Base-by-base conservation (phyloP, 352 stramenopile species). In the Globisporangium acanthophoron region DNA sequence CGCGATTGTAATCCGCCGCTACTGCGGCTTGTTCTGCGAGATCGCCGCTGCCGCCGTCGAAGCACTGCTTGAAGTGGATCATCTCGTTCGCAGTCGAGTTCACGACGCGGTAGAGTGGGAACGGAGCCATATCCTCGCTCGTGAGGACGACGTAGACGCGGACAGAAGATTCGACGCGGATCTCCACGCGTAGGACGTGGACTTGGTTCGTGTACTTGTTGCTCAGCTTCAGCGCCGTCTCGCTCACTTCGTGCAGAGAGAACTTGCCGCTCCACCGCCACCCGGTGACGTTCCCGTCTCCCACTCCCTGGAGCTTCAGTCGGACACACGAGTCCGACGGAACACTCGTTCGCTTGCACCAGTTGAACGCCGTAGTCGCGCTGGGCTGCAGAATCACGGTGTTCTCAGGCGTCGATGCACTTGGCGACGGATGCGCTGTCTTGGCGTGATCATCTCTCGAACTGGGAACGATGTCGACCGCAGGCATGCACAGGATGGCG, bases 181-280 rank as follows among this genome's bases (percentile, higher is more conserved):
- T 78, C 64, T 96, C 81, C 24, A 93, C 70, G 2, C 86, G 84
- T 2, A 94, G 54, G 13, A 94, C 78, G n/a, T 83, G 71, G n/a
- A 93, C 80, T 13, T 85, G 69, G 54, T 75, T 85, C 3, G 85
- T 86, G 55, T 88, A 83, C 52, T 77, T 80, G 64, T 89, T 95
- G 56, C 81, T 92, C n/a, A 92, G 58, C 61, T 96, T 96, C 31
- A 93, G 71, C 18, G 85, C 80, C 20, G 80, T 90, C 59, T 94
- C 87, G 43, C 84, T 90, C 20, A 94, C 83, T 40, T 95, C 80
- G 35, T 93, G 80, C 0, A 95, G 64, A 0, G 83, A 92, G 18
- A 96, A 76, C 24, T 87, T 88, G 31, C 85, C 86, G 33, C 83
- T 93, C 80, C 84, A 95, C 35, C 82, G 66, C 68, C 78, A 94